These are phyloP conservation scores for Solanum pimpinellifolium DNA, from an alignment of 257 asterid genomes.

Conservation along the genomic window DNA sequence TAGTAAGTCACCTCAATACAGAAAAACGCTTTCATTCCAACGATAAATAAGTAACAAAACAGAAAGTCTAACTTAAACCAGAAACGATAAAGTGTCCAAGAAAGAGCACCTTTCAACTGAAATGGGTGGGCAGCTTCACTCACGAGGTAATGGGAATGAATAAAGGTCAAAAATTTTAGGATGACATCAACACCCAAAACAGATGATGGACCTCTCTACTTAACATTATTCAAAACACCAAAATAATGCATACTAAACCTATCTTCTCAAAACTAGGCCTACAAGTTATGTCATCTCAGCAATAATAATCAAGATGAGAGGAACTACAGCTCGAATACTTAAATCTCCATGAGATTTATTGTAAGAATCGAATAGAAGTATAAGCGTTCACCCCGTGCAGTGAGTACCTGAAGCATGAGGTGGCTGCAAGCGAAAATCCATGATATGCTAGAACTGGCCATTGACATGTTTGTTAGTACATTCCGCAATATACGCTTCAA, in stretches of 20 bases:
- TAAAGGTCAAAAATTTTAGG: neutral
- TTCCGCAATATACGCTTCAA: slow-evolving; percentile 1
- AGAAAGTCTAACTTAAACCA: neutral
- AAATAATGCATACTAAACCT: neutral
- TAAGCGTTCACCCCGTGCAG: neutral
- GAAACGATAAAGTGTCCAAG: neutral
- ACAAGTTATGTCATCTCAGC: neutral
- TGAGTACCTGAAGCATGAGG: neutral
- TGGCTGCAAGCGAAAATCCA: neutral
- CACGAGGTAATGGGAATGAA: neutral
- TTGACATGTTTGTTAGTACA: neutral
- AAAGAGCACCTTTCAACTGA: neutral
- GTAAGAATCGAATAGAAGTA: neutral
- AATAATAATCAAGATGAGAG: neutral
- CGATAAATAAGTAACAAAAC: neutral
- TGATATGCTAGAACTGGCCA: neutral
- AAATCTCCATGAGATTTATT: neutral
- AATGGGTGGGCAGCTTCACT: neutral
- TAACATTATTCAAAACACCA: neutral
- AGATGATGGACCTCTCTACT: neutral
- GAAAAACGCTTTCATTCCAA: neutral
- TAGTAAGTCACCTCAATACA: neutral
- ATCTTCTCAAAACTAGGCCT: slow-evolving; percentile 1
- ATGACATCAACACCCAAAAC: neutral
- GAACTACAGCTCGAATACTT: neutral